Percentiles rank a stretch among this genome's conserved stretches.
phyloP scores from a whole-genome alignment of 2,329 filamentous ascomycete genomes.

The Trichophyton rubrum region DNA sequence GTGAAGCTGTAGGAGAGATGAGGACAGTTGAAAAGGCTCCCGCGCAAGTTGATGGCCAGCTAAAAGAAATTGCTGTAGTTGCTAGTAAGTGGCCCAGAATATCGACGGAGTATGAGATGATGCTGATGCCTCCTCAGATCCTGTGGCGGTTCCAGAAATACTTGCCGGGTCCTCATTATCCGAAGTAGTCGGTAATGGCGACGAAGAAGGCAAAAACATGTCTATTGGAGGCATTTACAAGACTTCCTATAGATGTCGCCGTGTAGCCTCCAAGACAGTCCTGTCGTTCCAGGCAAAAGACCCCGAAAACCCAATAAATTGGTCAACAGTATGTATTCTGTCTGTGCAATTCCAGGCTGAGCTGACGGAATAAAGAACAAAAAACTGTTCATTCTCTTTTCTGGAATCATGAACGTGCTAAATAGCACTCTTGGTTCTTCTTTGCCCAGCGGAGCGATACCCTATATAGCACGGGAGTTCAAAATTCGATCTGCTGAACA shows the following conservation, averaged over 20 bases:
- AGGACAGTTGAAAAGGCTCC: neutral
- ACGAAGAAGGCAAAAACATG: neutral
- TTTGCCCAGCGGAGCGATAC: constrained; percentile 28
- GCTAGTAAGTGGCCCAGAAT: neutral
- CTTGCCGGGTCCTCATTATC: neutral
- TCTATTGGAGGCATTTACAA: neutral
- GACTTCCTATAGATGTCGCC: constrained; percentile 19
- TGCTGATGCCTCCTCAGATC: neutral
- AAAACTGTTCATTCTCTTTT: constrained; percentile 25
- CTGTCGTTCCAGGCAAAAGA: constrained; percentile 26
- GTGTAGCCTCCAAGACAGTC: constrained; percentile 26
- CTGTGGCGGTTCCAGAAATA: neutral
- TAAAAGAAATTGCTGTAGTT: neutral
- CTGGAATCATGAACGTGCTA: constrained; percentile 24
- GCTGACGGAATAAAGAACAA: constrained; percentile 14
- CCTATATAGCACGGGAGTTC: constrained; percentile 27
- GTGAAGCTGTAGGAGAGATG: neutral
- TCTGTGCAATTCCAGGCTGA: neutral
- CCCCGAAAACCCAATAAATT: constrained; percentile 25
- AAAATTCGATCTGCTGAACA: constrained; percentile 22
- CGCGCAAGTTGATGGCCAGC: neutral
- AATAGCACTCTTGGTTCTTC: constrained; percentile 33
- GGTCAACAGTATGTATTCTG: constrained; percentile 19
- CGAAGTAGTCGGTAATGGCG: neutral
- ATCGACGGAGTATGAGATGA: neutral